A percentile compares a stretch with the other conserved stretches of the same genome.
phyloP scores from a whole-genome alignment of 2,329 filamentous ascomycete genomes.

The Graphiopsis chlorocephala region DNA sequence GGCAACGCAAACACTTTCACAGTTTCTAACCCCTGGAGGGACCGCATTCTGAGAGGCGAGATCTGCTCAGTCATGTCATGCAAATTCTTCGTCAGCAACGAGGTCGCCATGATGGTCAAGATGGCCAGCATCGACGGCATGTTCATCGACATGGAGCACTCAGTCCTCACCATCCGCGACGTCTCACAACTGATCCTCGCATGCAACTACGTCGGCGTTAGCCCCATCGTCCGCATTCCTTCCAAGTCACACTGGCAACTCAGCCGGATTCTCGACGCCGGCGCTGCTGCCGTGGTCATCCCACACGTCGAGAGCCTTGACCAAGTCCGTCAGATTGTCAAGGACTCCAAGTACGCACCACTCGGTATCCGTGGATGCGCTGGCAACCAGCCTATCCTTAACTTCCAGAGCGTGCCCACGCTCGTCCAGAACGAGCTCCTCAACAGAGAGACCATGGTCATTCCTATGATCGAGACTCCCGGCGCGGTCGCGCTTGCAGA shows the following conservation, averaged over 20 bases:
- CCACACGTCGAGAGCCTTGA: slow-evolving; percentile 41
- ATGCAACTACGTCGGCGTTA: slow-evolving; percentile 39
- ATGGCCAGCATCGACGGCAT: slow-evolving; percentile 43
- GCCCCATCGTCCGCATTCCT: slow-evolving; percentile 43
- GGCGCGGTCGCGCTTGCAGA: slow-evolving; percentile 40
- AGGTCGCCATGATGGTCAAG: slow-evolving; percentile 40
- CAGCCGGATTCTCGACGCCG: slow-evolving; percentile 41
- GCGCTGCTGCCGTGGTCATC: slow-evolving; percentile 42
- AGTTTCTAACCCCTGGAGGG: slow-evolving; percentile 8
- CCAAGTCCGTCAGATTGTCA: slow-evolving; percentile 39
- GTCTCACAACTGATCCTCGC: slow-evolving; percentile 41
- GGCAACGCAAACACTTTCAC: slow-evolving; percentile 13
- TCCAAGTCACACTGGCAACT: slow-evolving; percentile 41
- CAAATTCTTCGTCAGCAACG: slow-evolving; percentile 37
- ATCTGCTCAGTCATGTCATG: slow-evolving; percentile 13
- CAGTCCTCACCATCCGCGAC: slow-evolving; percentile 37
- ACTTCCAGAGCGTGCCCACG: slow-evolving; percentile 37
- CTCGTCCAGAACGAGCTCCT: slow-evolving; percentile 36
- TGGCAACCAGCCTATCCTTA: slow-evolving; percentile 38
- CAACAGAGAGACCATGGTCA: slow-evolving; percentile 39
- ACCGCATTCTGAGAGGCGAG: slow-evolving; percentile 1
- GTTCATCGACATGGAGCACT: slow-evolving; percentile 49
- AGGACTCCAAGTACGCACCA: slow-evolving; percentile 40
- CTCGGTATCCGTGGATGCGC: slow-evolving; percentile 38
- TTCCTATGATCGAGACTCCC: slow-evolving; percentile 46